These are phyloP conservation scores for Lepiota venenata DNA, from an alignment of 768 basidiomycete genomes.

Conservation along the genomic window DNA sequence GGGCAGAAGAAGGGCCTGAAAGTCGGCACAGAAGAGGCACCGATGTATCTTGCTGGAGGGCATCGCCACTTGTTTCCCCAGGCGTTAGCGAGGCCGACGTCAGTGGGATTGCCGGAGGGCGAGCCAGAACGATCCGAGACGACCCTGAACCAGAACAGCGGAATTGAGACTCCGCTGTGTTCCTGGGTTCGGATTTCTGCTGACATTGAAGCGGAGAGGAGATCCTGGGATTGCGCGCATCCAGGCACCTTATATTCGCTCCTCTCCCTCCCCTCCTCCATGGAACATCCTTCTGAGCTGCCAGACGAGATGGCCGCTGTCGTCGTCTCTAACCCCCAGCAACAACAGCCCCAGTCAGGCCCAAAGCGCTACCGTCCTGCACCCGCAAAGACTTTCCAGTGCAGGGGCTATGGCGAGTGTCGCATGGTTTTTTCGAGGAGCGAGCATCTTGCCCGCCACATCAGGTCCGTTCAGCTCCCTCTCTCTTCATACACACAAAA, in stretches of 20 bases:
- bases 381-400: conserved; percentile 93
- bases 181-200: conserved; percentile 6
- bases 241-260: conserved; percentile 9
- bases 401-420: conserved; percentile 92
- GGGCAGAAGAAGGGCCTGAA: too few species aligned
- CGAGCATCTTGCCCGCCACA: conserved; percentile 94
- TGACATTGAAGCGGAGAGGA: conserved; percentile 2
- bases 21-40: conserved; percentile 3
- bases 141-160: conserved; percentile 6
- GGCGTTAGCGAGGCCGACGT: not conserved
- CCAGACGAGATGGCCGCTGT: conserved; percentile 9
- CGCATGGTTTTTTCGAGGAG: conserved; percentile 95
- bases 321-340: conserved; percentile 8
- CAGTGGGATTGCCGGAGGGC: not conserved
- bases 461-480: conserved; percentile 59
- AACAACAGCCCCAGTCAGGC: conserved; percentile 18
- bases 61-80: conserved; percentile 5
- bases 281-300: conserved; percentile 8
- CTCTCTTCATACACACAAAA: conserved; percentile 4
- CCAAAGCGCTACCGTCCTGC: conserved; percentile 74
- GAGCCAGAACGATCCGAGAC: not conserved
- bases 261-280: conserved; percentile 4
- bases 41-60: not conserved
- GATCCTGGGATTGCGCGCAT: conserved; percentile 4
- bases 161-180: conserved; percentile 10